Evolutionary conservation across 2,329 filamentous ascomycete genomes (phyloP).

Genomic region (Penicillium sp.): DNA sequence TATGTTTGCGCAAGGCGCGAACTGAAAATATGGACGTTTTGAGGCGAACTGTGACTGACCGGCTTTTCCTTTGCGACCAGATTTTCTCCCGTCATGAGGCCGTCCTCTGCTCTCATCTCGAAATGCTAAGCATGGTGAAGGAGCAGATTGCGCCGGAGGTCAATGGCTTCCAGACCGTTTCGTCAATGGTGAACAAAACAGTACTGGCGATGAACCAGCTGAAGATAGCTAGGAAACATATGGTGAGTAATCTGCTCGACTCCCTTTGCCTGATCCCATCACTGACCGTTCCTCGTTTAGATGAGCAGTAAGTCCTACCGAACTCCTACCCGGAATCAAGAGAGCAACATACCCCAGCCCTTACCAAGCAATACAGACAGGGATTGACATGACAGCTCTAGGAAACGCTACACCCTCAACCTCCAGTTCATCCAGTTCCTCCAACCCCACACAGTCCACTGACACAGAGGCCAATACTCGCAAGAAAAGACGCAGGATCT

Average conservation of each 20-base stretch:
- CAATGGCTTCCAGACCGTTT: conserved; percentile 26
- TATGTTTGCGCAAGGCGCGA: conserved; percentile 8
- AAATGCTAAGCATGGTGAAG: conserved; percentile 32
- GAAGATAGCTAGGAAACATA: conserved; percentile 27
- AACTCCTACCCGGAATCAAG: background rate
- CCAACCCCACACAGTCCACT: conserved; percentile 4
- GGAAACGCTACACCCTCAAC: conserved; percentile 2
- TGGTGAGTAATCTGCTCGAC: conserved; percentile 24
- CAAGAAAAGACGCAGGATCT: conserved; percentile 8
- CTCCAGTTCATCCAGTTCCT: background rate
- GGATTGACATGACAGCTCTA: background rate
- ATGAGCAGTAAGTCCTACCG: conserved; percentile 14
- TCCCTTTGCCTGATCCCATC: background rate
- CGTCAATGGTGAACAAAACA: conserved; percentile 34
- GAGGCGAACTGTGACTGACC: background rate
- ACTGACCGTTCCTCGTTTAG: conserved; percentile 9
- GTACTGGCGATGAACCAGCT: conserved; percentile 33
- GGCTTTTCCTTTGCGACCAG: conserved; percentile 16
- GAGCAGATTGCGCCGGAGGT: conserved; percentile 22
- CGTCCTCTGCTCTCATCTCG: conserved; percentile 33
- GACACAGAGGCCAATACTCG: conserved; percentile 10
- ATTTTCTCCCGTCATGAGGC: conserved; percentile 36
- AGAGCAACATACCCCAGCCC: background rate
- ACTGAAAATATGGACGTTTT: background rate
- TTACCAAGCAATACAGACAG: background rate